phyloP scores from a whole-genome alignment of 73 alveolate genomes.

The Stentor coeruleus region DNA sequence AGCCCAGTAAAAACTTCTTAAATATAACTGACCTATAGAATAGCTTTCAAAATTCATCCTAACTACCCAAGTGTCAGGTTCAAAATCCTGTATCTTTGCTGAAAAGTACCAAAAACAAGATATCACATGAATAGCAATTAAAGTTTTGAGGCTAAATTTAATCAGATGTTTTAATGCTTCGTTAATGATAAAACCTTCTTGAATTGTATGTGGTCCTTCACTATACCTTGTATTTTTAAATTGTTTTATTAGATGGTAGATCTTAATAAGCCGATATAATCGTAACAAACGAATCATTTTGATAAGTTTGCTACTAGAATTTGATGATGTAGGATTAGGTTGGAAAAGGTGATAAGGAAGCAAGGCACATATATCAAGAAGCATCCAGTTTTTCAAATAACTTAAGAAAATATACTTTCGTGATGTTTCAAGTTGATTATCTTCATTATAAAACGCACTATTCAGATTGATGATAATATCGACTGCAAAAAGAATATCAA shows the following conservation, averaged over 20 bases:
- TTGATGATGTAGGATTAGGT: background rate
- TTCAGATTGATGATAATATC: background rate
- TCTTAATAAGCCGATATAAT: background rate
- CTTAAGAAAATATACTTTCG: background rate
- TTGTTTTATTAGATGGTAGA: background rate
- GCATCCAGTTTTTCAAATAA: background rate
- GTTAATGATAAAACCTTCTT: background rate
- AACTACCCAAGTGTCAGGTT: background rate
- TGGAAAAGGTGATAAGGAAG: background rate
- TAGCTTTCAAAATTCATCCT: background rate
- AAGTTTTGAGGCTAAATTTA: too few species aligned
- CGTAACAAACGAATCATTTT: background rate
- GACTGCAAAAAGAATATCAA: background rate
- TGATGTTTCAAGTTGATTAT: background rate
- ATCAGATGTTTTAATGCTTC: background rate
- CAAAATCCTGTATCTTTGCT: slow-evolving; percentile 22
- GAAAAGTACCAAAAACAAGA: background rate
- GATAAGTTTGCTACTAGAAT: background rate
- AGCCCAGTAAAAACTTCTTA: slow-evolving; percentile 38
- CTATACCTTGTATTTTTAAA: too few species aligned
- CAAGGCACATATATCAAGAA: background rate
- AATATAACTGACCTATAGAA: too few species aligned
- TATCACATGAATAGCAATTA: background rate
- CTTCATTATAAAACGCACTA: background rate
- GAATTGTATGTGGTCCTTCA: background rate